These are phyloP conservation scores for Schizophyllum amplum DNA, from an alignment of 1,284 basidiomycete genomes.

Conservation along the genomic window DNA sequence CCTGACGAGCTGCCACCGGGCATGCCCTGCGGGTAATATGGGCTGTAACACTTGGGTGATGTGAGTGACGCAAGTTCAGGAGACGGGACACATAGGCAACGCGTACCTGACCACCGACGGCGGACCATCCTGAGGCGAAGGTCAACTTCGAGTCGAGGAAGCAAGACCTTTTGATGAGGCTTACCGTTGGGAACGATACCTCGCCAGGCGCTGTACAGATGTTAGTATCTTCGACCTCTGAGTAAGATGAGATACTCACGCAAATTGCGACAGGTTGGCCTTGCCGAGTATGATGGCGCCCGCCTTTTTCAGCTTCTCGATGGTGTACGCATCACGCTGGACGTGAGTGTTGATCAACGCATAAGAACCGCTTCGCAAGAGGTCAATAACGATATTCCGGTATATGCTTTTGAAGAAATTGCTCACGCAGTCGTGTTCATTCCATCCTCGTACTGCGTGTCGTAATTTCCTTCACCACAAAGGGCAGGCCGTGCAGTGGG, in stretches of 20 bases:
- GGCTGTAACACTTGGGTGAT: constrained; percentile 41
- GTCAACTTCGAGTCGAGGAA: too few species aligned
- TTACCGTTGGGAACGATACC: too few species aligned
- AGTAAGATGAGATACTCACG: too few species aligned
- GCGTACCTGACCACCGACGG: not conserved
- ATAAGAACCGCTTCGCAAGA: constrained; percentile 53
- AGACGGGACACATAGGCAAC: not conserved
- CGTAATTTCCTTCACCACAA: constrained; percentile 68
- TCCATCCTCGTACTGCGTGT: constrained; percentile 43
- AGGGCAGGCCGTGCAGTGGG: constrained; percentile 59
- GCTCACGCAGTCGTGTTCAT: not conserved
- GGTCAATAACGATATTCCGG: not conserved
- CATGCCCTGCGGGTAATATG: constrained; percentile 53
- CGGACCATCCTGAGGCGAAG: not conserved
- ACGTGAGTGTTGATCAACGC: constrained; percentile 49
- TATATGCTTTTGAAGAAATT: not conserved
- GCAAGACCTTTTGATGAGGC: too few species aligned
- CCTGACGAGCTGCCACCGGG: constrained; percentile 64
- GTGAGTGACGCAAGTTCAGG: too few species aligned
- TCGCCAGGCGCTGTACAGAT: too few species aligned
- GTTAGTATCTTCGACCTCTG: too few species aligned
- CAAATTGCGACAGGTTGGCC: constrained; percentile 52
- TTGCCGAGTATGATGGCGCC: constrained; percentile 68
- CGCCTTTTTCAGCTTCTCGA: constrained; percentile 49
- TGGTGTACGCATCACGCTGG: constrained; percentile 54